Percentiles rank a stretch among this genome's conserved stretches.
These are phyloP conservation scores for Diaporthe australafricana DNA, from an alignment of 2,329 filamentous ascomycete genomes.

Conservation along the genomic window DNA sequence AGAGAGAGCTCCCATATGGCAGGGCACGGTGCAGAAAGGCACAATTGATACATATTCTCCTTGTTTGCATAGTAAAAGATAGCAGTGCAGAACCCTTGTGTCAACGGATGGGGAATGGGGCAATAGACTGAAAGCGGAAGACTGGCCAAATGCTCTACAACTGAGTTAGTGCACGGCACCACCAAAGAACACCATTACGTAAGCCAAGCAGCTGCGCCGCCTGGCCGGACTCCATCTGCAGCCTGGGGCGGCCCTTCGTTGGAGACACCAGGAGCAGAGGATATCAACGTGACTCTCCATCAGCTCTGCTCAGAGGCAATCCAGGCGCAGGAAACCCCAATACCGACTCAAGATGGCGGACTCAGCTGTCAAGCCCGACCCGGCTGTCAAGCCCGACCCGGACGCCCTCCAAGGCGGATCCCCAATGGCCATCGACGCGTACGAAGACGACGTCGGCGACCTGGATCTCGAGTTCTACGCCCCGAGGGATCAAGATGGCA, in stretches of 20 bases:
- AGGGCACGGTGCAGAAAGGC: too few relatives aligned
- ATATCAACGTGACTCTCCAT: neutral
- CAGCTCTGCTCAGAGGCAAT: neutral
- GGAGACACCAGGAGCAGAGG: neutral
- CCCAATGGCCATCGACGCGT: slow-evolving; percentile 64
- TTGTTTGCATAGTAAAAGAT: neutral
- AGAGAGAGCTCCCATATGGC: too few relatives aligned
- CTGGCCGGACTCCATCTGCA: neutral
- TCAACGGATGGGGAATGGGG: neutral
- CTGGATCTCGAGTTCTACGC: slow-evolving; percentile 70
- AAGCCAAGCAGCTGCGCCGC: neutral
- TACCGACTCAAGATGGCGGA: slow-evolving; percentile 36
- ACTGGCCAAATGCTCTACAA: neutral
- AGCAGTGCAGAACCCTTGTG: neutral
- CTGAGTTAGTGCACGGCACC: too few relatives aligned
- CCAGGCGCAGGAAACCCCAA: neutral
- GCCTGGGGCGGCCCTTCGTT: neutral
- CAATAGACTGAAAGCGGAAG: slow-evolving; percentile 9
- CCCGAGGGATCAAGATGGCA: slow-evolving; percentile 45
- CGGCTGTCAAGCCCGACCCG: slow-evolving; percentile 58
- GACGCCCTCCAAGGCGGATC: slow-evolving; percentile 51
- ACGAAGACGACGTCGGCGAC: slow-evolving; percentile 72
- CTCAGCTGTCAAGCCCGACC: slow-evolving; percentile 56
- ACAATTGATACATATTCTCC: too few relatives aligned
- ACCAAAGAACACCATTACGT: neutral